Evolutionary conservation across 768 basidiomycete genomes (phyloP).

Genomic region (Pulveroboletus ravenelii): DNA sequence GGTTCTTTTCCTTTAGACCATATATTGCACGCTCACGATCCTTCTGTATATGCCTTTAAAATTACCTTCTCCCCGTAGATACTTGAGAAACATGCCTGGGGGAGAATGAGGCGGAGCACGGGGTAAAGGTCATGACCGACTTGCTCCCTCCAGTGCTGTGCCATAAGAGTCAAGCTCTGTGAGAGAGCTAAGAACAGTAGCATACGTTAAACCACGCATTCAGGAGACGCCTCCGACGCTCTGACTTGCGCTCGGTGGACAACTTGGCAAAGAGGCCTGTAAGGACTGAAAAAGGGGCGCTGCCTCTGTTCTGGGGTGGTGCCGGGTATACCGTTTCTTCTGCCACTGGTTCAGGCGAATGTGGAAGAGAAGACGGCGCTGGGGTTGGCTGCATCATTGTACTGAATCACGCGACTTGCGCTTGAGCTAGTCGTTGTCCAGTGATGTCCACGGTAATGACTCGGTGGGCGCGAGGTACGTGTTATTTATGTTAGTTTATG

Average conservation of each 20-base stretch:
- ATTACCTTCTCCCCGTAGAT: not conserved
- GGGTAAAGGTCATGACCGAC: slow-evolving; percentile 90
- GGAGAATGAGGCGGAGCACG: slow-evolving; percentile 81
- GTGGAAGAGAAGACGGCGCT: slow-evolving; percentile 54
- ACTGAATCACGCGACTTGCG: not conserved
- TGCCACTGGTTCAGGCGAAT: slow-evolving; percentile 33
- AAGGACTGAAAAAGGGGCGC: slow-evolving; percentile 65
- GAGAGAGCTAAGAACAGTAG: not conserved
- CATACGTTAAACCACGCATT: slow-evolving; percentile 78
- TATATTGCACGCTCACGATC: slow-evolving; percentile 91
- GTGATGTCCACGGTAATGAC: not conserved
- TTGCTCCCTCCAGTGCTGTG: slow-evolving; percentile 78
- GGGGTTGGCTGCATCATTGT: slow-evolving; percentile 71
- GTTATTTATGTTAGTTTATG: slow-evolving; percentile 20
- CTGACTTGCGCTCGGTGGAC: slow-evolving; percentile 66
- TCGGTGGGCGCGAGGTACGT: slow-evolving; percentile 2
- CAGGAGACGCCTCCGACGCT: slow-evolving; percentile 67
- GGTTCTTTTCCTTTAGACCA: slow-evolving; percentile 89
- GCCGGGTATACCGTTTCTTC: slow-evolving; percentile 39
- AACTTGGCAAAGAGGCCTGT: slow-evolving; percentile 72
- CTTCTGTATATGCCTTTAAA: slow-evolving; percentile 51
- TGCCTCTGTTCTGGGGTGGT: slow-evolving; percentile 63
- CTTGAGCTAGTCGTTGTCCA: not conserved
- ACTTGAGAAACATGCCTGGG: slow-evolving; percentile 55
- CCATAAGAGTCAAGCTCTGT: slow-evolving; percentile 12